Conservation (phyloP, 805 yeast genomes). For the Candida alai region DNA sequence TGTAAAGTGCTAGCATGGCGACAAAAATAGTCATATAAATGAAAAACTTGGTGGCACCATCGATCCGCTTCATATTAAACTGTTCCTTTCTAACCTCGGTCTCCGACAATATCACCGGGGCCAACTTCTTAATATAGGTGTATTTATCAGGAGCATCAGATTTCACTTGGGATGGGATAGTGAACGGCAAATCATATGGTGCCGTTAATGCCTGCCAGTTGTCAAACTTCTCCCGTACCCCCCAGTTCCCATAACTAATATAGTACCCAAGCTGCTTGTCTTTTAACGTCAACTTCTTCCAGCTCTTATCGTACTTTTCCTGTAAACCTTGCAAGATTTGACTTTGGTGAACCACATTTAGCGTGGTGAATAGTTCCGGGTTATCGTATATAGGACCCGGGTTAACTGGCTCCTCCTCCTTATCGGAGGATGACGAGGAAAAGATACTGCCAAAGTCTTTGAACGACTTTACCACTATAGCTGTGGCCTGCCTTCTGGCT, state of each 20-base stretch:
- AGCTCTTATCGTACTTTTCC: constrained; percentile 47
- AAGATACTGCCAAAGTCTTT: constrained; percentile 39
- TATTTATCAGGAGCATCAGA: constrained; percentile 20
- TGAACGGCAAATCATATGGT: constrained; percentile 63
- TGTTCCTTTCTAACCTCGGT: constrained; percentile 43
- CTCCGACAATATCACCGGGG: constrained; percentile 40
- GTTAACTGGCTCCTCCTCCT: constrained; percentile 45
- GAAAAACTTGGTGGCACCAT: constrained; percentile 53
- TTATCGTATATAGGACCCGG: constrained; percentile 38
- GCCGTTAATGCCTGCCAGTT: constrained; percentile 39
- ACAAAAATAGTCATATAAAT: constrained; percentile 47
- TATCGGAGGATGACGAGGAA: constrained; percentile 26
- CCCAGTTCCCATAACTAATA: constrained; percentile 68
- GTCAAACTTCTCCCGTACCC: constrained; percentile 57
- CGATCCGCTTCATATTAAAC: constrained; percentile 48
- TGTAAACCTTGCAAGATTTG: constrained; percentile 52
- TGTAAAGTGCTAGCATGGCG: constrained; percentile 47
- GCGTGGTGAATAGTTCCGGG: constrained; percentile 30
- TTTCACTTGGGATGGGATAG: constrained; percentile 32
- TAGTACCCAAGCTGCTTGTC: constrained; percentile 57
- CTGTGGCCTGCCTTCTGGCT: constrained; percentile 30
- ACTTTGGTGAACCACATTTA: constrained; percentile 51
- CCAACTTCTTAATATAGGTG: constrained; percentile 28
- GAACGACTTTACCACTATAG: constrained; percentile 35
- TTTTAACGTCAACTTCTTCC: constrained; percentile 49